These are phyloP conservation scores for Avena atlantica DNA, from an alignment of 176 grass and related monocot species.

Conservation along the genomic window DNA sequence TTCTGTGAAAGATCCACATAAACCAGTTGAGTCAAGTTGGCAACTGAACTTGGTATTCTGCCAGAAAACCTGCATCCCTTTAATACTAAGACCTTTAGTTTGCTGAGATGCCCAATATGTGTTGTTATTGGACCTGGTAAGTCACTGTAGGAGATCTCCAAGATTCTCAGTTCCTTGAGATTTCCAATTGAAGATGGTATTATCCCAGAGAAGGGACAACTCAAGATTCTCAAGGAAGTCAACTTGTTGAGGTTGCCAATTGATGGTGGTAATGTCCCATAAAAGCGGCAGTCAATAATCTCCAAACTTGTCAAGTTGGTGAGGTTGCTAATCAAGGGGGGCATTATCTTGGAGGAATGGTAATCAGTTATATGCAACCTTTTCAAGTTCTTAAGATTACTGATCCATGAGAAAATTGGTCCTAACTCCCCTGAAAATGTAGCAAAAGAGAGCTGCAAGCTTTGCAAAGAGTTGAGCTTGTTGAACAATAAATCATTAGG, in stretches of 20 bases:
- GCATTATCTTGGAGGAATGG: not conserved
- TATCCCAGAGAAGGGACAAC: not conserved
- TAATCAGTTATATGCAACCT: not conserved
- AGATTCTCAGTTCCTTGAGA: not conserved
- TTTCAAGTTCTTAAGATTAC: not conserved
- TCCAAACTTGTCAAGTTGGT: conserved; percentile 4
- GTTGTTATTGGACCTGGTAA: not conserved
- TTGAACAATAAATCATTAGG: not conserved
- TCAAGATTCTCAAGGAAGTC: conserved; percentile 9
- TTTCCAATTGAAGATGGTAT: conserved; percentile 26
- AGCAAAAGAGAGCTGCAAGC: not conserved
- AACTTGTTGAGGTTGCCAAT: conserved; percentile 19
- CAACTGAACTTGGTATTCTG: conserved; percentile 25
- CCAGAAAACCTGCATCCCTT: not conserved
- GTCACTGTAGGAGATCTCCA: not conserved
- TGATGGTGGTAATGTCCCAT: not conserved
- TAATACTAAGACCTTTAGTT: not conserved
- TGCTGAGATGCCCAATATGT: not conserved
- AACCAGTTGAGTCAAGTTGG: conserved; percentile 38
- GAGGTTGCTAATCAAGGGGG: conserved; percentile 16
- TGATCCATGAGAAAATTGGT: conserved; percentile 15
- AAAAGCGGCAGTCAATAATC: not conserved
- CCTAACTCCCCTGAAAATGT: not conserved
- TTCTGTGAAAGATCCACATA: conserved; percentile 42
- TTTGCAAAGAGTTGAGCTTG: not conserved